Evolutionary conservation across 1,139 yeast species (phyloP), one percentile per base, ranked within the genome.

Genomic region (Yamadazyma diddensiae): DNA sequence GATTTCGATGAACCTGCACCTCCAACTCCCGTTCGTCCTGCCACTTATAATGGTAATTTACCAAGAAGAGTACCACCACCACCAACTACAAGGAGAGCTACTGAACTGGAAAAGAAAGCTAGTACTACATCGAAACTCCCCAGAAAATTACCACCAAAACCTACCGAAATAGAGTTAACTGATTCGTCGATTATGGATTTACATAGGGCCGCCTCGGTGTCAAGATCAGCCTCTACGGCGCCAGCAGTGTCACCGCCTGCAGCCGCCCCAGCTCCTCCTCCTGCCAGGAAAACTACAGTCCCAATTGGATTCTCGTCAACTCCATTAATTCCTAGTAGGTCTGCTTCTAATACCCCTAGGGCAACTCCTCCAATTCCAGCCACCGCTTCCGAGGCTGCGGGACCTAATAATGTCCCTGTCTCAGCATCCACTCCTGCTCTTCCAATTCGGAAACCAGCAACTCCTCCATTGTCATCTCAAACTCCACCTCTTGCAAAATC

Each of bases 11-110:
- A 51, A 4, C n/a, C n/a, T n/a, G 28, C 43, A 5, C 50, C 55
- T 0, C 66, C 64, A 2, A 43, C 53, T 11, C 62, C 60, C 1
- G 31, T 30, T 24, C 44, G 60, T 19, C 48, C 55, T 2, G 15
- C 19, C 21, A 26, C 31, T 15, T 15, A 7, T 4, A 15, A 18
- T 15, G 18, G 24, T 19, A 17, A 41, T n/a, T 30, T 44, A 12
- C 59, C 69, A 2, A 53, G 62, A 35, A 51, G 62, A 38, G 48
- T 61, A 0, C 70, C 72, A 3, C 71, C 73, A 4, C 70, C 70
- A 4, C 68, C 70, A 5, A 28, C 39, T 7, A 49, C 56, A 23
- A 49, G 67, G 29, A 52, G 45, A 26, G 52, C 39, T 20, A 36
- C 40, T 36, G 30, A 43, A 24, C n/a, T 29, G 11, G 46, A 36